These are phyloP conservation scores for Phytopythium montanum DNA, from an alignment of 352 stramenopile species.

Conservation along the genomic window DNA sequence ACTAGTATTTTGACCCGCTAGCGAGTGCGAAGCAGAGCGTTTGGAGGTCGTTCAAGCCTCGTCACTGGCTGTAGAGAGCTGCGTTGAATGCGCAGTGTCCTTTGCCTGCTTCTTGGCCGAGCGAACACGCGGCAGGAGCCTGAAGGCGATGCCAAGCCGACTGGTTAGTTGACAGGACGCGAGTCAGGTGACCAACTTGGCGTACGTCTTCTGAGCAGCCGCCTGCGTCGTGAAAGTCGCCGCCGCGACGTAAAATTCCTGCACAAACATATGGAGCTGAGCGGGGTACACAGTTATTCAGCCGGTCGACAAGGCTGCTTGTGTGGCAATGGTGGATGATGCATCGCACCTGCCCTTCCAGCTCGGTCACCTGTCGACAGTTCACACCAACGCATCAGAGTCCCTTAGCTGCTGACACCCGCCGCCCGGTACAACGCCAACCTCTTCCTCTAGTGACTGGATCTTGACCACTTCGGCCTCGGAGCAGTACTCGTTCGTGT, in stretches of 20 bases:
- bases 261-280: slow-evolving; percentile 55
- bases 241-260: slow-evolving; percentile 58
- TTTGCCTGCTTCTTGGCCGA: background rate
- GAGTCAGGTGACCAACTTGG: background rate
- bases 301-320: too few relatives aligned
- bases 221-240: slow-evolving; percentile 42
- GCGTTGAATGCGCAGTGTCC: background rate
- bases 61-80: background rate
- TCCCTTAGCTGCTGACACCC: too few relatives aligned
- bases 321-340: too few relatives aligned
- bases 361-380: slow-evolving; percentile 11
- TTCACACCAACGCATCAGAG: background rate
- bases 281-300: too few relatives aligned
- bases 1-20: slow-evolving; percentile 2
- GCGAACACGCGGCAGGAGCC: background rate
- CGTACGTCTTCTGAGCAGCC: slow-evolving; percentile 37
- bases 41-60: too few relatives aligned
- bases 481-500: slow-evolving; percentile 31
- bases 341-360: slow-evolving; percentile 23
- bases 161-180: background rate
- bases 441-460: slow-evolving; percentile 38
- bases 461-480: slow-evolving; percentile 27
- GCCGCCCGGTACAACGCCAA: background rate
- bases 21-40: background rate
- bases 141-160: background rate